These are phyloP conservation scores for Silene conica DNA, from an alignment of 148 eudicot genomes.

Conservation along the genomic window DNA sequence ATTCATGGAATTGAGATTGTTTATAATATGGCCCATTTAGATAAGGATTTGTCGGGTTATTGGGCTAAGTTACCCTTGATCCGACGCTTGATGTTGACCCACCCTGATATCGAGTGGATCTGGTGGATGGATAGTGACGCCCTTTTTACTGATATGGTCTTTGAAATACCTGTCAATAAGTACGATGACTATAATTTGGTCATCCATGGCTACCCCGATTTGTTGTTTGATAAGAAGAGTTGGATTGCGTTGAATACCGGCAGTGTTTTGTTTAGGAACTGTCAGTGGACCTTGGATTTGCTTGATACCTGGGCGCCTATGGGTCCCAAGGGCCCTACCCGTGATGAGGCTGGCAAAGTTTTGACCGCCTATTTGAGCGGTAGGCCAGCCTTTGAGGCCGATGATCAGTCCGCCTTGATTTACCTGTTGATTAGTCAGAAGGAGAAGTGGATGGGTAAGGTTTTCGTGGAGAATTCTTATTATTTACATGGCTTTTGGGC, in stretches of 20 bases:
- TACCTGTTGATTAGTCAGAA: conserved; percentile 59
- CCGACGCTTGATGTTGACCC: conserved; percentile 66
- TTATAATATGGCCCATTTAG: conserved; percentile 79
- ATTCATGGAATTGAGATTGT: conserved; percentile 73
- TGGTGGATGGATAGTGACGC: conserved; percentile 93
- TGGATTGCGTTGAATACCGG: conserved; percentile 93
- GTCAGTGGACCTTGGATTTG: conserved; percentile 87
- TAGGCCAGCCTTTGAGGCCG: conserved; percentile 73
- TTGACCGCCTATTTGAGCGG: conserved; percentile 64
- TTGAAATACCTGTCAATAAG: conserved; percentile 57
- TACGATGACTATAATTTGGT: conserved; percentile 53
- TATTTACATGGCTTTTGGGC: conserved; percentile 89
- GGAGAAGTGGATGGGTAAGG: conserved; percentile 63
- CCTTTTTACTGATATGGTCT: conserved; percentile 79
- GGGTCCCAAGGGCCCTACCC: conserved; percentile 76
- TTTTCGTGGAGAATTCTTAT: conserved; percentile 74
- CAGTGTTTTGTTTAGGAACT: conserved; percentile 73
- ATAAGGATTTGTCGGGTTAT: conserved; percentile 63
- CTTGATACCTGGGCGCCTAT: conserved; percentile 84
- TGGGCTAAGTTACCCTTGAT: conserved; percentile 79
- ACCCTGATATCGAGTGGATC: conserved; percentile 42
- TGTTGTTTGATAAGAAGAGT: conserved; percentile 56
- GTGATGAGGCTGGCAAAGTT: conserved; percentile 66
- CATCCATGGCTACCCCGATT: conserved; percentile 74
- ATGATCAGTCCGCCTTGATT: conserved; percentile 81